These are phyloP conservation scores for Penicillium sp. DNA, from an alignment of 2,329 filamentous ascomycete genomes.

Conservation along the genomic window DNA sequence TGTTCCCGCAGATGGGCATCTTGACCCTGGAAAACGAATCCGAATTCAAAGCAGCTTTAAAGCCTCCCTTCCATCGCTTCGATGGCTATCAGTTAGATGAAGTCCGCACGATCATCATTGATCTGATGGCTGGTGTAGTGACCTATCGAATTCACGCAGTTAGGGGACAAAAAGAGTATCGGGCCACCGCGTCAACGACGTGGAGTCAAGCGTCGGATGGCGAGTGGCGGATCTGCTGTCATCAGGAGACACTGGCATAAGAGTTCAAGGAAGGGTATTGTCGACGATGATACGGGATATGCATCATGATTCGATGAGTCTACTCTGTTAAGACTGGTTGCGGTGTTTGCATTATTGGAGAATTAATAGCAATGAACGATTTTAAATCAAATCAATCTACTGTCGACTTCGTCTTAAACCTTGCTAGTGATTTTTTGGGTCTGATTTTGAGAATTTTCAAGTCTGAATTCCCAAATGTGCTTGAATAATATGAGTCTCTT, in stretches of 20 bases:
- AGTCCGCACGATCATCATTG: conserved; percentile 31
- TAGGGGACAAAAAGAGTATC: conserved; percentile 23
- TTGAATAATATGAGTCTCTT: too few species aligned
- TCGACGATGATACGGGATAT: conserved; percentile 2
- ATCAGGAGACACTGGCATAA: conserved; percentile 32
- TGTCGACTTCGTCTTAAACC: too few species aligned
- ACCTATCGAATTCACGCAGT: conserved; percentile 32
- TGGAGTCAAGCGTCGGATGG: conserved; percentile 37
- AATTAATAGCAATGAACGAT: too few species aligned
- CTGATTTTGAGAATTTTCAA: too few species aligned
- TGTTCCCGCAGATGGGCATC: conserved; percentile 32
- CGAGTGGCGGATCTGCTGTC: conserved; percentile 34
- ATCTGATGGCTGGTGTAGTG: conserved; percentile 34
- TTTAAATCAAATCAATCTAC: too few species aligned
- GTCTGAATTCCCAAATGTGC: too few species aligned
- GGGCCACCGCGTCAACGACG: conserved; percentile 30
- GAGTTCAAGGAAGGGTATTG: neutral
- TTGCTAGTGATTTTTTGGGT: too few species aligned
- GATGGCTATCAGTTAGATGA: conserved; percentile 29
- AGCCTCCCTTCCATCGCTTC: conserved; percentile 34
- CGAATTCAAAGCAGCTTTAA: conserved; percentile 22
- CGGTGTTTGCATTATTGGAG: too few species aligned
- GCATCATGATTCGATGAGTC: conserved; percentile 1
- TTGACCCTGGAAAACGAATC: conserved; percentile 29
- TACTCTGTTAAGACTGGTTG: too few species aligned